Base-by-base conservation (phyloP, 768 basidiomycete species). In the Tylopilus vinaceipallidus region DNA sequence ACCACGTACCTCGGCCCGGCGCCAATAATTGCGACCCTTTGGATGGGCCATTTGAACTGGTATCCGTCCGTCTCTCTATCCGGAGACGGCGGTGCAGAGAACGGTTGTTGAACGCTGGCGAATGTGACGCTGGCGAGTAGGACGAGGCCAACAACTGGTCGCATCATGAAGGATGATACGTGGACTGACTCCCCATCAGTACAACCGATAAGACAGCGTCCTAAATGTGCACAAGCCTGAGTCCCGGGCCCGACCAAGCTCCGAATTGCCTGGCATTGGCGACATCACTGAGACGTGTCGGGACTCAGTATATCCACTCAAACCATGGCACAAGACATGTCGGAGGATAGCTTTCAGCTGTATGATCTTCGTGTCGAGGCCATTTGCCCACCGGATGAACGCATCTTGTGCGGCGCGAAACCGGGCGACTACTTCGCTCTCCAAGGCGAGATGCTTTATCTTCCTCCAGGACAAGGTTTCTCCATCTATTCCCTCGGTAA, bases 311-410 rank as follows among this genome's bases (percentile, higher is more conserved):
- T n/a, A n/a, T n/a, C n/a, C n/a, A n/a, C n/a, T n/a, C n/a, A n/a
- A n/a, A n/a, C n/a, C 35, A 51, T 54, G 55, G 7, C 50, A 1
- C 49, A 52, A 26, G 30, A 46, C 14, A 0, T 22, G 8, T 33
- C 38, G 11, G 30, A 71, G 46, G 81, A 81, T 57, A 60, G 65
- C 2, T 86, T 86, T 57, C 69, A 79, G 47, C 69, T 87, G 11
- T 86, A 82, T 57, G 84, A 86, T 54, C 75, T 87, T 23, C 77
- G 75, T 9, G 76, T 86, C 24, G 81, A 86, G 56, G 78, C 81
- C 0, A 60, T 85, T 22, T 83, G 83, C 53, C 81, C 84, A 0
- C 73, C 77, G 0, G 78, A 75, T 24, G 71, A 73, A 57, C 77
- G 75, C 36, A 78, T 84, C 47, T 61, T 84, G 36, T 86, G 85